Conservation (phyloP, 2,329 filamentous ascomycete species). For the Aspergillus costaricaensis region DNA sequence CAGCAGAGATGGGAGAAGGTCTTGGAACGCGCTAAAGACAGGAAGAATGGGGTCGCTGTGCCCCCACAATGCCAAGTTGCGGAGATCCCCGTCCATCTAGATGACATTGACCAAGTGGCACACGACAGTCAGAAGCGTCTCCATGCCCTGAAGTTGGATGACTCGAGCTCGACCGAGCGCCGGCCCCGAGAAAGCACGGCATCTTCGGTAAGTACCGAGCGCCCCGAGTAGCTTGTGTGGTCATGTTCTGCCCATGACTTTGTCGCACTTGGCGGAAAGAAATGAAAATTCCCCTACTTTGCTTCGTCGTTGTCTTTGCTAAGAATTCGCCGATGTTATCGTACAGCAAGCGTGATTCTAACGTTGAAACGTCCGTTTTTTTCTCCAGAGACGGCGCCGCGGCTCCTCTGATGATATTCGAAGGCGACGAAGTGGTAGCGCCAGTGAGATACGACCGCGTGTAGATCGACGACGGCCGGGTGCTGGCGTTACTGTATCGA, state of each 20-base stretch:
- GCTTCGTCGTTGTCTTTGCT: conserved; percentile 40
- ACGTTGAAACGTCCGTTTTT: conserved; percentile 47
- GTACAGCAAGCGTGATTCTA: conserved; percentile 51
- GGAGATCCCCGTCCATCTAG: conserved; percentile 51
- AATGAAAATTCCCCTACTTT: conserved; percentile 12
- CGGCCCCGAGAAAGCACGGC: conserved; percentile 44
- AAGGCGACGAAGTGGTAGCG: conserved; percentile 45
- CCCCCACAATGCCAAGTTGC: conserved; percentile 40
- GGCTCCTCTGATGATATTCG: conserved; percentile 44
- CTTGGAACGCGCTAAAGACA: conserved; percentile 73
- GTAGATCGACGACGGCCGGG: conserved; percentile 42
- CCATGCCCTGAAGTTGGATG: conserved; percentile 87
- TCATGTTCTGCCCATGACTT: conserved; percentile 25
- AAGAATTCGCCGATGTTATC: conserved; percentile 39
- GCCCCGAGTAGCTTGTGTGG: conserved; percentile 28
- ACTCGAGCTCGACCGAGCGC: conserved; percentile 57
- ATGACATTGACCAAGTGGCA: conserved; percentile 76
- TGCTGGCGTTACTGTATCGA: conserved; percentile 37
- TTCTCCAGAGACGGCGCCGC: conserved; percentile 50
- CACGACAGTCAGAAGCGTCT: conserved; percentile 85
- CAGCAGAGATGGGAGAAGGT: conserved; percentile 89
- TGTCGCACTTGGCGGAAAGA: conserved; percentile 19
- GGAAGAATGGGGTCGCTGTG: conserved; percentile 53
- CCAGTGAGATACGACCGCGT: conserved; percentile 44
- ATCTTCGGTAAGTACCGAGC: conserved; percentile 35